These are phyloP conservation scores for Hyaloscypha hepaticicola DNA, from an alignment of 495 filamentous ascomycete species.

Conservation along the genomic window DNA sequence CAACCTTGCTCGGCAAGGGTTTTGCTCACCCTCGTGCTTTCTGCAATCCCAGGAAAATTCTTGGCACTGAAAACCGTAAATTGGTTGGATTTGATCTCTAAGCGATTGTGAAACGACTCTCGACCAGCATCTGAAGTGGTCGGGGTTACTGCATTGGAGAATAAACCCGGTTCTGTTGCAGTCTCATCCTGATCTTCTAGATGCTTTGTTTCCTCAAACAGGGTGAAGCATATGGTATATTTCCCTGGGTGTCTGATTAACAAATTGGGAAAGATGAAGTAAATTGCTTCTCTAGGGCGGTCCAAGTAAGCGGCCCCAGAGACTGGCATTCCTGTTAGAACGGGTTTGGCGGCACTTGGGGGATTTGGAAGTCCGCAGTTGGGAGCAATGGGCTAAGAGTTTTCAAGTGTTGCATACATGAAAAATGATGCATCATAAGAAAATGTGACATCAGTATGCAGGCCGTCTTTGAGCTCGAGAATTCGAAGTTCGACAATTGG, in stretches of 20 bases:
- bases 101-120: constrained; percentile 41
- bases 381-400: no score
- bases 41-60: constrained; percentile 92
- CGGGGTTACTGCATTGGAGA: no score
- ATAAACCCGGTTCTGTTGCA: neutral
- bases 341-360: neutral
- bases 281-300: neutral
- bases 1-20: constrained; percentile 94
- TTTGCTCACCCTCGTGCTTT: constrained; percentile 83
- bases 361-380: no score
- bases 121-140: neutral
- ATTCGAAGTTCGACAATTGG: constrained; percentile 92
- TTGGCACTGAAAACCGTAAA: constrained; percentile 94
- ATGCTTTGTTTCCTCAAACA: neutral
- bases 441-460: constrained; percentile 77
- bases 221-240: neutral
- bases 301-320: neutral
- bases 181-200: neutral
- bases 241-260: neutral
- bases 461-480: constrained; percentile 62
- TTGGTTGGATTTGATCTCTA: constrained; percentile 82
- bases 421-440: constrained; percentile 95
- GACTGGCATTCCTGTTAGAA: neutral
- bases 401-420: constrained; percentile 85
- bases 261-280: neutral